Base-by-base conservation (phyloP, 148 eudicot genomes). In the Cornus controversa region DNA sequence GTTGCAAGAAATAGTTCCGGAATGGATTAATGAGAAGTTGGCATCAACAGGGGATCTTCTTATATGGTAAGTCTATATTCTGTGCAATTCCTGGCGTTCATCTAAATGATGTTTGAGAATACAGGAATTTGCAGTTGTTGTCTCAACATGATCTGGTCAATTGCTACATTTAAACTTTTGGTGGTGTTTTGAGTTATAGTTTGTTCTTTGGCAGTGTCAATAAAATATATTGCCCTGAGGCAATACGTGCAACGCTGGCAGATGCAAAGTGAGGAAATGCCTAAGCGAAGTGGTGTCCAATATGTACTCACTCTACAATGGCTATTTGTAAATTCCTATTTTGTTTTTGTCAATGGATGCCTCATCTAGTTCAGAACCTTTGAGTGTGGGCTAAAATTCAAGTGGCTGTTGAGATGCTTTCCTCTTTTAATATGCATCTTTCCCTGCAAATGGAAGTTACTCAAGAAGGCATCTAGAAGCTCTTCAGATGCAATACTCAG, bases 1-100 rank as follows among this genome's bases (percentile, higher is more conserved):
- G 85, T 83, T 95, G 77, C 83, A 84, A 81, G 98, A 96, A 82
- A 78, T 93, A 23, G 93, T 82, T 45, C 99, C 99, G 11, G 98
- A 91, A 70, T 96, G 85, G 79, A 77, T 93, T 66, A 77, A 85
- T 62, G 94, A 93, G 84, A 81, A 87, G 73, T 45, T 67, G 10
- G 85, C 85, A 75, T 76, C 81, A 14, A 87, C 86, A 72, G 98
- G 99, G 34, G 93, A 88, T 80, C 77, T 83, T 81, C 87, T 93
- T 54, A 8, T 91, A 14, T 85, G 94, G 98, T 91, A 84, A 67
- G 87, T 70, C 71, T 24, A 22, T 60, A 7, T 20, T 22, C 5
- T 13, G 50, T 45, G 13, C 50, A 11, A 74, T 0, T 26, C 53
- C 20, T 29, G 40, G 31, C 74, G 67, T 69, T 23, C 11, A 15